Conservation (phyloP, 805 yeast species). For the Yueomyces sp. region DNA sequence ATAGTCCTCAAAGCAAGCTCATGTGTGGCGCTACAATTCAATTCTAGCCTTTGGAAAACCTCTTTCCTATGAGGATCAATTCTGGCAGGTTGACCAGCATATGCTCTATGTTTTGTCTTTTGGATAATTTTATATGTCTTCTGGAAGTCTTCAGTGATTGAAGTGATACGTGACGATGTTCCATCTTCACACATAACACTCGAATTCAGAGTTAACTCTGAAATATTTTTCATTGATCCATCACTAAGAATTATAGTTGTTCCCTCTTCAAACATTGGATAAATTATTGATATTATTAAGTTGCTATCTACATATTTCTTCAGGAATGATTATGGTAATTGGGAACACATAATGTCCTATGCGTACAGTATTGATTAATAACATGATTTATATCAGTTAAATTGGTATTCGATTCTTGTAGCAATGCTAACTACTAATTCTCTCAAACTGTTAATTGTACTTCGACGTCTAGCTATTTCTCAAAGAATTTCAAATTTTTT, state of each 20-base stretch:
- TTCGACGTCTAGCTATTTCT: too few relatives aligned
- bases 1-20: constrained; percentile 8
- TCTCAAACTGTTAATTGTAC: too few relatives aligned
- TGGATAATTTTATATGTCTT: constrained; percentile 29
- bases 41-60: constrained; percentile 11
- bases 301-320: too few relatives aligned
- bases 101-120: constrained; percentile 14
- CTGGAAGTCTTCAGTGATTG: constrained; percentile 31
- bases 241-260: constrained; percentile 31
- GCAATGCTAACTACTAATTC: too few relatives aligned
- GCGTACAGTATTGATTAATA: too few relatives aligned
- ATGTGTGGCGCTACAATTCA: constrained; percentile 15
- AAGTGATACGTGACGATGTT: constrained; percentile 26
- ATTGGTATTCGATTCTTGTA: too few relatives aligned
- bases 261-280: constrained; percentile 24
- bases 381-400: too few relatives aligned
- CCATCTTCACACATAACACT: constrained; percentile 33
- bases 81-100: constrained; percentile 11
- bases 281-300: background rate
- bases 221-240: constrained; percentile 26
- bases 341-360: too few relatives aligned
- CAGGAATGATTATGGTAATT: too few relatives aligned
- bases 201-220: constrained; percentile 27
- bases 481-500: too few relatives aligned
- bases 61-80: constrained; percentile 7